phyloP scores from a whole-genome alignment of 164 flowering plant genomes.

The Tinospora cordifolia region DNA sequence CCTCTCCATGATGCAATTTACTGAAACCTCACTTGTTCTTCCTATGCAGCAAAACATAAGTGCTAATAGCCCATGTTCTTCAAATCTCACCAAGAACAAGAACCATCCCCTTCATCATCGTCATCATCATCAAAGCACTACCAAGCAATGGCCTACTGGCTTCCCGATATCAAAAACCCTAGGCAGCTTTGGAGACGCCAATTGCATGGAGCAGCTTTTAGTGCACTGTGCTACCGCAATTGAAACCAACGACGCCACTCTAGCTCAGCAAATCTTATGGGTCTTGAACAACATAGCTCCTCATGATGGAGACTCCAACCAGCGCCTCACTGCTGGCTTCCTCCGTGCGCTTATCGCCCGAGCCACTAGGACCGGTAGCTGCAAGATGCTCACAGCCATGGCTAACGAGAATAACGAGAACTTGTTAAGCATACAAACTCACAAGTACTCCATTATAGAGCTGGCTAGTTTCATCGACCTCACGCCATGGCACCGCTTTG shows the following conservation, averaged over 20 bases:
- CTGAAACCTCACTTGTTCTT: constrained; percentile 38
- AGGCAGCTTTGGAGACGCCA: constrained; percentile 56
- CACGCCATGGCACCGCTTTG: constrained; percentile 94
- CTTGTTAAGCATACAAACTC: constrained; percentile 30
- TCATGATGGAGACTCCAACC: constrained; percentile 84
- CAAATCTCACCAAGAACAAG: too few species aligned
- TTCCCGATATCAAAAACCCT: constrained; percentile 35
- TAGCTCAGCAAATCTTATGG: constrained; percentile 91
- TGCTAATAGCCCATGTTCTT: constrained; percentile 20
- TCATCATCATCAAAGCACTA: constrained; percentile 38
- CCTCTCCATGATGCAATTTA: constrained; percentile 62
- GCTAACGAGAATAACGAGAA: too few species aligned
- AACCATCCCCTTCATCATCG: constrained; percentile 20
- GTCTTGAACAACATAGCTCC: constrained; percentile 87
- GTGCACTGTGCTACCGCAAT: constrained; percentile 91
- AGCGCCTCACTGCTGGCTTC: constrained; percentile 75
- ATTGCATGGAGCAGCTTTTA: constrained; percentile 90
- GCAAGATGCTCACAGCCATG: constrained; percentile 51
- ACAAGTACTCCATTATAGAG: constrained; percentile 62
- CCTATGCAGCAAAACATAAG: constrained; percentile 28
- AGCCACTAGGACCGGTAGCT: constrained; percentile 55
- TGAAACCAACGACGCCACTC: constrained; percentile 76
- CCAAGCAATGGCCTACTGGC: constrained; percentile 55
- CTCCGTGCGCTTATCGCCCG: constrained; percentile 77
- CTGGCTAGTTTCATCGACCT: constrained; percentile 76